Conservation (phyloP, 2,329 filamentous ascomycete genomes). For the Tolypocladium album region DNA sequence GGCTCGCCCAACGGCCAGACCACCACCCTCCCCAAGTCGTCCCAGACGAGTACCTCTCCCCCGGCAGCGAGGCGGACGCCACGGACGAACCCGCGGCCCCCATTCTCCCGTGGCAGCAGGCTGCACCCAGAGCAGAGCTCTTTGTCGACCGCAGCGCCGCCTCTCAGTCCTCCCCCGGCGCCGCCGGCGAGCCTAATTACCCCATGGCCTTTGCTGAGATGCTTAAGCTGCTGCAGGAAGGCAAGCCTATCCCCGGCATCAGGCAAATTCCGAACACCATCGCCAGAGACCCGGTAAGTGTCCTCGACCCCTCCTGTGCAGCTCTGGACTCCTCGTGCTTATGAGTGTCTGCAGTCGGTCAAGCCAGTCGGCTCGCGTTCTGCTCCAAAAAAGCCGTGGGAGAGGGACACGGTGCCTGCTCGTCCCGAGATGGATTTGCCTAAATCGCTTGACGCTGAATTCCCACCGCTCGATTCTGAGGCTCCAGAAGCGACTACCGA, state of each 20-base stretch:
- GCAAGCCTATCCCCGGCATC: constrained; percentile 78
- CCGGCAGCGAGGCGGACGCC: not conserved
- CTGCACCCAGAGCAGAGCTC: constrained; percentile 36
- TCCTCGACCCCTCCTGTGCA: not conserved
- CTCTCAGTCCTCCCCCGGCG: constrained; percentile 8
- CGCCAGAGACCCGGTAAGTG: constrained; percentile 55
- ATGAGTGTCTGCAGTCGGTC: constrained; percentile 23
- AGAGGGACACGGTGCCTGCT: constrained; percentile 37
- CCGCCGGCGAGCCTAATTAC: constrained; percentile 52
- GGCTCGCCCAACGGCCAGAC: constrained; percentile 33
- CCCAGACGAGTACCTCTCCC: constrained; percentile 19
- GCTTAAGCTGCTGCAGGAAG: constrained; percentile 72
- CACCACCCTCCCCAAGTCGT: constrained; percentile 24
- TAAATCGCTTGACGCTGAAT: constrained; percentile 21
- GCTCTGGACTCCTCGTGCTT: not conserved
- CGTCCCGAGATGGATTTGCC: constrained; percentile 9
- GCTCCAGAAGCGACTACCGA: not conserved
- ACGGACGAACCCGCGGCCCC: constrained; percentile 3
- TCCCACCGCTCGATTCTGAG: constrained; percentile 24
- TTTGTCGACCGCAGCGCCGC: constrained; percentile 28
- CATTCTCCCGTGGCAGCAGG: constrained; percentile 34
- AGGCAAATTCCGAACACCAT: constrained; percentile 76
- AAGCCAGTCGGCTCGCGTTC: constrained; percentile 35
- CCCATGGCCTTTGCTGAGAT: constrained; percentile 78
- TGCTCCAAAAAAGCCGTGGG: constrained; percentile 63